Base-by-base conservation (phyloP, 176 grass and related monocot species). In the Chloris gayana region DNA sequence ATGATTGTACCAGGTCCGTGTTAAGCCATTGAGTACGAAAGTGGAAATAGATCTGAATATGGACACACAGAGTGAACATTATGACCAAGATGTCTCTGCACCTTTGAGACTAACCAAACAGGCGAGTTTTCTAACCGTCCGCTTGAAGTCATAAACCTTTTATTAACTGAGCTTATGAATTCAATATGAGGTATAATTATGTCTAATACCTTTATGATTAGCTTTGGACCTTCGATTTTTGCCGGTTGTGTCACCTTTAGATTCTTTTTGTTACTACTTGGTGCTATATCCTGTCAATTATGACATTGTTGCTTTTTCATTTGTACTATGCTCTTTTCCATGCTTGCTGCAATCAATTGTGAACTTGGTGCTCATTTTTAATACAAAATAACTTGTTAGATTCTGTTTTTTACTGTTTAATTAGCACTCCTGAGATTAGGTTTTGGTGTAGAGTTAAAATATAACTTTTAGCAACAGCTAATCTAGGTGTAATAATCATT, bases 21-120 rank as follows among this genome's bases (percentile, higher is more conserved):
- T 95, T 75, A 94, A 94, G 84, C 88, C 95, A 74, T 56, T 29
- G 54, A 80, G 81, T 78, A 87, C 83, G 47, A 85, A 91, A 77
- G 86, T 98, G 79, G 95, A 98, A 84, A 72, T 98, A 42, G 95
- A 98, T 67, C 77, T 98, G 59, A 59, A 76, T 53, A 25, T 98
- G 25, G 72, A 94, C 81, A 85, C 76, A 9, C 72, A 91, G 21
- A 79, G 68, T 78, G 84, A 91, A 82, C 93, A 94, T 83, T 98
- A 91, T 85, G 90, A 98, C 37, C 74, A 72, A 45, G 95, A 95
- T 44, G 35, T 56, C 25, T 37, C 76, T 58, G 83, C 78, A 35
- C 29, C 73, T 69, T 44, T 56, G 67, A 80, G 74, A 66, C 59
- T 84, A 72, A 71, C 93, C 60, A 94, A 93, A 63, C 95, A 92